These are phyloP conservation scores for Gossypium herbaceum DNA, from an alignment of 345 rosid genomes.

Conservation along the genomic window DNA sequence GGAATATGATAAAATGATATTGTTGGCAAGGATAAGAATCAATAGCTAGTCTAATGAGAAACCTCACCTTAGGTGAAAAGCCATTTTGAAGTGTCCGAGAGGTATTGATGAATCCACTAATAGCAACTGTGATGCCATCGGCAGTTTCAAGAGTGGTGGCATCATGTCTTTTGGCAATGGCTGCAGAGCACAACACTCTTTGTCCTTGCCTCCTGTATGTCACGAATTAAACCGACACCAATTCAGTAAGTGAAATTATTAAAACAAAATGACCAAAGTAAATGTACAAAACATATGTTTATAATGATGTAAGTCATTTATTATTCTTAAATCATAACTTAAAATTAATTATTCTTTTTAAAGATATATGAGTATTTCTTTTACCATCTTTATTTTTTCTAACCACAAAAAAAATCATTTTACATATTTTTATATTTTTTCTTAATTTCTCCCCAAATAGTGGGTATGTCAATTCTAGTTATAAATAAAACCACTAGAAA, in stretches of 20 bases:
- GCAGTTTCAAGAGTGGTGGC: constrained; percentile 39
- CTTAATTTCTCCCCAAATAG: no score
- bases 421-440: no score
- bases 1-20: not conserved
- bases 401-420: no score
- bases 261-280: no score
- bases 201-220: constrained; percentile 26
- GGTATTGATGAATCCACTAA: constrained; percentile 39
- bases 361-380: no score
- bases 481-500: not conserved
- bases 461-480: no score
- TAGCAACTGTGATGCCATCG: constrained; percentile 38
- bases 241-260: no score
- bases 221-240: not conserved
- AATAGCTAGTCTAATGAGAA: not conserved
- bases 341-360: no score
- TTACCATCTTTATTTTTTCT: no score
- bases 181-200: constrained; percentile 40
- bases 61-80: constrained; percentile 45
- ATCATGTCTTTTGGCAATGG: constrained; percentile 37
- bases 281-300: no score
- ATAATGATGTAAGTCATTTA: no score
- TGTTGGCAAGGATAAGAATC: not conserved
- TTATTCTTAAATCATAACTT: no score
- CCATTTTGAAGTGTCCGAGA: constrained; percentile 41